These are phyloP conservation scores for Chaetomiaceae sp. DNA, from an alignment of 2,329 filamentous ascomycete species.

Conservation along the genomic window DNA sequence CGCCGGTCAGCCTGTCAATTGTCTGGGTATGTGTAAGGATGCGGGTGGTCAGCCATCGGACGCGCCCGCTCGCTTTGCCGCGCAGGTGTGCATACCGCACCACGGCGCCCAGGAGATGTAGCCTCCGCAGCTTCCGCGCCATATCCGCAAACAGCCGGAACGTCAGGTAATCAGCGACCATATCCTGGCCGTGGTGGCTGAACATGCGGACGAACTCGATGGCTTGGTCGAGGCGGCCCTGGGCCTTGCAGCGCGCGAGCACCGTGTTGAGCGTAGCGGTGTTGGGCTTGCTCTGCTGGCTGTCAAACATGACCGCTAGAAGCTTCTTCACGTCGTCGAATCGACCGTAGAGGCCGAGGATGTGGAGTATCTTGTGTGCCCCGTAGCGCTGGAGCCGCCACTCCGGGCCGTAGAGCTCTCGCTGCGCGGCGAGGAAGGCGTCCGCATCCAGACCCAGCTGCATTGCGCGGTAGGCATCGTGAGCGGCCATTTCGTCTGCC, in stretches of 20 bases:
- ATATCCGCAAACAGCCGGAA: constrained; percentile 36
- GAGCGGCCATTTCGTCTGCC: constrained; percentile 37
- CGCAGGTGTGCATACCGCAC: constrained; percentile 31
- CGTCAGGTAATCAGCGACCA: constrained; percentile 24
- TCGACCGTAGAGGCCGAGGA: constrained; percentile 36
- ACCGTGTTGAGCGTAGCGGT: constrained; percentile 32
- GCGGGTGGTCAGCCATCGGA: constrained; percentile 21
- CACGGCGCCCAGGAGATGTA: constrained; percentile 28
- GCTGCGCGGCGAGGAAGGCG: constrained; percentile 36
- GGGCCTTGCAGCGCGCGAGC: constrained; percentile 26
- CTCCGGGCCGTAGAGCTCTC: constrained; percentile 38
- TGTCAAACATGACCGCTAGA: constrained; percentile 27
- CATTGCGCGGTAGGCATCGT: constrained; percentile 40
- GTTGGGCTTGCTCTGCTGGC: constrained; percentile 24
- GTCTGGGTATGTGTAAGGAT: constrained; percentile 1
- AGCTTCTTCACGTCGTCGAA: constrained; percentile 28
- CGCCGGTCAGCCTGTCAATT: neutral
- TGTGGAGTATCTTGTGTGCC: constrained; percentile 35
- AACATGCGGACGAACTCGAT: constrained; percentile 24
- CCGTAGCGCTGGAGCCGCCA: constrained; percentile 37
- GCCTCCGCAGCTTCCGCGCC: constrained; percentile 29
- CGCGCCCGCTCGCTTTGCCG: constrained; percentile 22
- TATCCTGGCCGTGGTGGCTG: constrained; percentile 11
- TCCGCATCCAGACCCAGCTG: constrained; percentile 30
- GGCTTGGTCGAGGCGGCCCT: constrained; percentile 20